Conservation (phyloP, 2,329 filamentous ascomycete species). For the Dothiorella sarmentorum region DNA sequence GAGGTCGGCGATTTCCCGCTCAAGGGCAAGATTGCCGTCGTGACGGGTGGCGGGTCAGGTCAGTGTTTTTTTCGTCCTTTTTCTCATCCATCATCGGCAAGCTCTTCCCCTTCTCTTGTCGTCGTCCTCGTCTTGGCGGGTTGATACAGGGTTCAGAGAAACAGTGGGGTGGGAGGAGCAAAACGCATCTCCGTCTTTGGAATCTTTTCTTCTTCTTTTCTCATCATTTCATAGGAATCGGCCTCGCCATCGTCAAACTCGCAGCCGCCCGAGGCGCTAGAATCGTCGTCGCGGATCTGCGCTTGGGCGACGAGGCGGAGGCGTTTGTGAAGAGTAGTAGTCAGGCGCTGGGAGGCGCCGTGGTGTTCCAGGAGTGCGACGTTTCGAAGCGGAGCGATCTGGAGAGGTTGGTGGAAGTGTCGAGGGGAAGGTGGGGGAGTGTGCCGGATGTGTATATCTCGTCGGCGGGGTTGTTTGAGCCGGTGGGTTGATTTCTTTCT, state of each 20-base stretch:
- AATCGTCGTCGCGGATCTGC: slow-evolving; percentile 12
- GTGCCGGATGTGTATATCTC: slow-evolving; percentile 17
- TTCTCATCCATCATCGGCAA: neutral
- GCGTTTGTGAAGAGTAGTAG: neutral
- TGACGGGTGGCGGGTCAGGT: slow-evolving; percentile 19
- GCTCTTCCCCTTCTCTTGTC: neutral
- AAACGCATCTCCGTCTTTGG: no score
- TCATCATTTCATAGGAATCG: slow-evolving; percentile 43
- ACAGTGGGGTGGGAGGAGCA: no score
- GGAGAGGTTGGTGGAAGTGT: neutral
- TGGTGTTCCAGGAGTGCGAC: slow-evolving; percentile 13
- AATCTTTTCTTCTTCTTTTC: no score
- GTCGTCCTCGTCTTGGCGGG: no score
- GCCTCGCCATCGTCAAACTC: slow-evolving; percentile 85
- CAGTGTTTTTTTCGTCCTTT: neutral
- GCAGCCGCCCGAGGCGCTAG: slow-evolving; percentile 81
- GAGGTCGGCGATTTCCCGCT: slow-evolving; percentile 13
- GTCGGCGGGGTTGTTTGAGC: slow-evolving; percentile 17
- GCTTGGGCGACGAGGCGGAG: neutral
- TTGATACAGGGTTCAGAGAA: no score
- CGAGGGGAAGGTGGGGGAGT: slow-evolving; percentile 2
- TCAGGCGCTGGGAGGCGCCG: no score
- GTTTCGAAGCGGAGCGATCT: slow-evolving; percentile 8
- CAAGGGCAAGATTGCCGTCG: slow-evolving; percentile 16
- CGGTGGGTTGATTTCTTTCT: neutral